Base-by-base conservation (phyloP, 768 basidiomycete species). In the Boletus vinaceobasis region DNA sequence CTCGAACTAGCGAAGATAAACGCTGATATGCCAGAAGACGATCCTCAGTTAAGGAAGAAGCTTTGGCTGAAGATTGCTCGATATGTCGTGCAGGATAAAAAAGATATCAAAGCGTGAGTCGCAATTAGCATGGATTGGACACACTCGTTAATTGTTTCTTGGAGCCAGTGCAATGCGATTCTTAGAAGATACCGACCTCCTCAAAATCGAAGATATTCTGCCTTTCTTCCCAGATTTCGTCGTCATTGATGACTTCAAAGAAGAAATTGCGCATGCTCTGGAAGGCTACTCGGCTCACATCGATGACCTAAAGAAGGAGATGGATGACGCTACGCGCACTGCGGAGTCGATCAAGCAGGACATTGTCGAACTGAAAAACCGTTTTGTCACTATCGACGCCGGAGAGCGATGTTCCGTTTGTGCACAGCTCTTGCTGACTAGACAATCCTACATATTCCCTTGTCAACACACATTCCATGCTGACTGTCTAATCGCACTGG, bases 171-270 rank as follows among this genome's bases (percentile, higher is more conserved):
- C 97, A 19, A 98, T 98, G 93, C 84, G 83, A 21, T 98, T 99
- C 77, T 77, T 98, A 62, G 94, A 98, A 68, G 87, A 92, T 59
- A 96, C 97, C 0, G 87, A 92, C 62, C 74, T 98, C 35, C 83
- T 99, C 67, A 98, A 98, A 73, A 96, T 99, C 60, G 97, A 99
- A 68, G 97, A 99, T 66, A 97, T 99, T 57, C 75, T 99, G 17
- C 97, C 97, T 6, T 99, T 98, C 85, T 98, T 99, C 85, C 96
- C 97, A 2, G 96, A 98, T 73, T 99, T 99, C 67, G 93, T 96
- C 13, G 91, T 98, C 55, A 98, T 99, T 60, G 97, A 98, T 68
- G 97, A 98, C 68, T 98, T 99, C 81, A 99, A 99, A 71, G 91
- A 96, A 63, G 96, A 98, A 73, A 98, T 98, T 60, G 96, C 95